Percentiles rank a stretch among this genome's conserved stretches.
These are phyloP conservation scores for Abrus precatorius DNA, from an alignment of 306 rosid species.

Conservation along the genomic window DNA sequence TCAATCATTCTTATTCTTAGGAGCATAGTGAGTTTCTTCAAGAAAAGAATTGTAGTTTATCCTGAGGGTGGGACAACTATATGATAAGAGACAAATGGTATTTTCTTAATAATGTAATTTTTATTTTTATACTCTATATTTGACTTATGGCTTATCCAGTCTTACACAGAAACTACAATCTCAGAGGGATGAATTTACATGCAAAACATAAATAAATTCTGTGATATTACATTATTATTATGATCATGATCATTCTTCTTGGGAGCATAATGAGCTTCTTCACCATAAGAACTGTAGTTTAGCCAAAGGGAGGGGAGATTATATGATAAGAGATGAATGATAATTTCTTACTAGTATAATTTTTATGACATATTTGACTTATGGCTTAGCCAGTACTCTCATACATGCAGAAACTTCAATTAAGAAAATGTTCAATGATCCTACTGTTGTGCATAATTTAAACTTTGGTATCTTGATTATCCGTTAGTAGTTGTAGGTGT, in stretches of 20 bases:
- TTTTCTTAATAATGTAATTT: not conserved
- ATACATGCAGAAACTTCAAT: conserved; percentile 11
- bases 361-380: conserved; percentile 30
- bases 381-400: not conserved
- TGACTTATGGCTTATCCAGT: not conserved
- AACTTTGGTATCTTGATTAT: conserved; percentile 38
- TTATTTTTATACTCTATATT: conserved; percentile 9
- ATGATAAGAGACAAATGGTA: not conserved
- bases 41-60: not conserved
- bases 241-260: conserved; percentile 13
- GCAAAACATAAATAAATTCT: not conserved
- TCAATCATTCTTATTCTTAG: not conserved
- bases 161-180: not conserved
- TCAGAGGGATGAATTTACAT: not conserved
- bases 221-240: not conserved
- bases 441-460: conserved; percentile 28
- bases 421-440: conserved; percentile 35
- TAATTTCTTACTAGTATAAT: not conserved
- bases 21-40: not conserved
- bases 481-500: conserved; percentile 19
- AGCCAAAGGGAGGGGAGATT: conserved; percentile 23
- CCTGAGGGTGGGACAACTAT: conserved; percentile 1
- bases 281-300: conserved; percentile 25
- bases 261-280: conserved; percentile 22
- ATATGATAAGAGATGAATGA: conserved; percentile 1